Evolutionary conservation across 768 basidiomycete species (phyloP).

Genomic region (Rhizopogon vinicolor): DNA sequence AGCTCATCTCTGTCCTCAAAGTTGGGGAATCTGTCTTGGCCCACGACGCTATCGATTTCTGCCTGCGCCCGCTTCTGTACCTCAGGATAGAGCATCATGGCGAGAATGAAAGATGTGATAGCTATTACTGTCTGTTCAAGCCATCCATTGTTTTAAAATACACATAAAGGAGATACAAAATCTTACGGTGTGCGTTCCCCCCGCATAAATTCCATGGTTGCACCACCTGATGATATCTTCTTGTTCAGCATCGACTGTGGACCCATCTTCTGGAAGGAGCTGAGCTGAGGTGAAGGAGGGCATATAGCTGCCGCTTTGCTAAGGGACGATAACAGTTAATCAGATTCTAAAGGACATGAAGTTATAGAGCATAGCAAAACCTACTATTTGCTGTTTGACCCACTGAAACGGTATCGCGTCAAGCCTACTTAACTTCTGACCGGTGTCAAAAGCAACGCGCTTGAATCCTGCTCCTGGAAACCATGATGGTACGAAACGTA

Average conservation of each 20-base stretch:
- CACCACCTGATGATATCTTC: slow-evolving; percentile 15
- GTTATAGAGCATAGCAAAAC: neutral
- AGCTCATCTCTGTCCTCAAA: slow-evolving; percentile 19
- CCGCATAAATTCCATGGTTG: slow-evolving; percentile 11
- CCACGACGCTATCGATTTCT: slow-evolving; percentile 24
- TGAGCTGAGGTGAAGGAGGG: neutral
- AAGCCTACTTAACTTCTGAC: slow-evolving; percentile 1
- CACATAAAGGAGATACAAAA: neutral
- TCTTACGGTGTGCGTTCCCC: slow-evolving; percentile 22
- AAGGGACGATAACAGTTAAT: neutral
- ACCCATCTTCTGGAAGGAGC: neutral
- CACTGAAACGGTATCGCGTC: slow-evolving; percentile 11
- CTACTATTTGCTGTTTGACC: slow-evolving; percentile 13
- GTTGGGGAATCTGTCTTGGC: slow-evolving; percentile 15
- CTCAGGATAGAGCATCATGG: slow-evolving; percentile 24
- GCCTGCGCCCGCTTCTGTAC: slow-evolving; percentile 20
- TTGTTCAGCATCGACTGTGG: neutral
- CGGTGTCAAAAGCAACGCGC: slow-evolving; percentile 6
- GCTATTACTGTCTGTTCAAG: neutral
- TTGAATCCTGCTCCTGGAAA: slow-evolving; percentile 17
- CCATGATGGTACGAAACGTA: slow-evolving; percentile 14
- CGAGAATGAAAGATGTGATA: slow-evolving; percentile 12
- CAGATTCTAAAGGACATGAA: neutral
- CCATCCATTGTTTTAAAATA: neutral
- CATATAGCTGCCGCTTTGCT: neutral